Evolutionary conservation across 2,329 filamentous ascomycete genomes (phyloP), one percentile per base, ranked within the genome.

Genomic region (Diaporthe aspalathi): DNA sequence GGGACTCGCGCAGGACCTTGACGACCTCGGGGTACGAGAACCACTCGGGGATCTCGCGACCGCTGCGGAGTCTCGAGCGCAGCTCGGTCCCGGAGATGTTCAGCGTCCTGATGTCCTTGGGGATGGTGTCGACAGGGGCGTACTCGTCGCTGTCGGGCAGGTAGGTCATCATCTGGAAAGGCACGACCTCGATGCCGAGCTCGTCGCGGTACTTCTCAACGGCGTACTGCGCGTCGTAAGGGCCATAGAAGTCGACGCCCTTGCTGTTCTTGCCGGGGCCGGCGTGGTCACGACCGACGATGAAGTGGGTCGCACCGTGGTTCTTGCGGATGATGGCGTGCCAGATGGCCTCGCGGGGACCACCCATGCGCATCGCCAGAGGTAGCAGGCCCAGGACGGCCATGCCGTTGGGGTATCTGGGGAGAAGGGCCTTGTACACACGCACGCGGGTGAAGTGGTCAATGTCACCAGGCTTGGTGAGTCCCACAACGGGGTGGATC

Each of bases 301-400:
- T 99, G 88, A 99, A 99, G 89, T 99, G 96, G 20, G 96, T 98
- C 60, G 95, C 94, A 79, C 96, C 96, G 86, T 98, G 95, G 85
- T 99, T 99, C 92, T 98, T 99, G 81, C 96, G 94, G 88, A 99
- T 99, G 79, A 99, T 97, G 80, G 96, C 96, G 88, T 99, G 96
- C 96, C 96, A 99, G 85, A 99, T 94, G 77, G 96, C 96, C 87
- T 99, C 96, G 76, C 96, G 94, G 74, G 96, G 96, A 78, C 96
- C 96, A 80, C 94, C 96, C 96, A 99, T 99, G 81, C 96, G 93
- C 96, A 99, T 99, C 78, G 96, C 96, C 75, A 99, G 89, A 72
- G 95, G 95, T 68, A 99, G 89, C 52, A 99, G 93, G 83, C 94
- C 95, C 75, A 99, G 90, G 49, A 97, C 94, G 72, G 96, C 96